Conservation (phyloP, 129 eudicot genomes). For the Artemisia tridentata region DNA sequence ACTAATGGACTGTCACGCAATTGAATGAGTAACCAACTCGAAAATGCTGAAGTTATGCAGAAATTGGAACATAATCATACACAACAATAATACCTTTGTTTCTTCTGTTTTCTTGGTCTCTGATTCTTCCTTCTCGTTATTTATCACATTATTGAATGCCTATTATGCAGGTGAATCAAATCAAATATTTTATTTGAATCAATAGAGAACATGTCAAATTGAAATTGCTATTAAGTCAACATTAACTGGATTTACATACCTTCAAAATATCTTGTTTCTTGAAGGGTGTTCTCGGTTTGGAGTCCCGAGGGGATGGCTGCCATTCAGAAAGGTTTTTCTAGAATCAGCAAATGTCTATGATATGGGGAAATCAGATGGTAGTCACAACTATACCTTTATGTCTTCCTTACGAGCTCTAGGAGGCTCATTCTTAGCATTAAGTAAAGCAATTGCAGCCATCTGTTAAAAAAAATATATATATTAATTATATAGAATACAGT, state of each 20-base stretch:
- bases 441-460: slow-evolving; percentile 22
- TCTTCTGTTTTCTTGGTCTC: slow-evolving; percentile 30
- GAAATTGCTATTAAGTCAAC: background rate
- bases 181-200: background rate
- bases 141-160: slow-evolving; percentile 20
- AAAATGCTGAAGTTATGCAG: background rate
- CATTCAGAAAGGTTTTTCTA: slow-evolving; percentile 6
- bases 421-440: slow-evolving; percentile 8
- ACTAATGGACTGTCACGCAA: slow-evolving; percentile 26
- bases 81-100: slow-evolving; percentile 12
- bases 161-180: slow-evolving; percentile 16
- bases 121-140: slow-evolving; percentile 30
- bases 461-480: slow-evolving; percentile 35
- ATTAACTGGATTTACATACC: slow-evolving; percentile 2
- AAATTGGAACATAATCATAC: background rate
- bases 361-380: background rate
- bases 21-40: slow-evolving; percentile 4
- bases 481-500: too few relatives aligned
- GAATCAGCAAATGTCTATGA: slow-evolving; percentile 13
- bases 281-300: slow-evolving; percentile 8
- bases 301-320: slow-evolving; percentile 14
- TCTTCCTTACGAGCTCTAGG: slow-evolving; percentile 26
- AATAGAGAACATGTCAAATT: background rate
- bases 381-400: slow-evolving; percentile 32
- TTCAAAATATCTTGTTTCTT: slow-evolving; percentile 28